These are phyloP conservation scores for Thielaviopsis euricoi DNA, from an alignment of 2,329 filamentous ascomycete species.

Conservation along the genomic window DNA sequence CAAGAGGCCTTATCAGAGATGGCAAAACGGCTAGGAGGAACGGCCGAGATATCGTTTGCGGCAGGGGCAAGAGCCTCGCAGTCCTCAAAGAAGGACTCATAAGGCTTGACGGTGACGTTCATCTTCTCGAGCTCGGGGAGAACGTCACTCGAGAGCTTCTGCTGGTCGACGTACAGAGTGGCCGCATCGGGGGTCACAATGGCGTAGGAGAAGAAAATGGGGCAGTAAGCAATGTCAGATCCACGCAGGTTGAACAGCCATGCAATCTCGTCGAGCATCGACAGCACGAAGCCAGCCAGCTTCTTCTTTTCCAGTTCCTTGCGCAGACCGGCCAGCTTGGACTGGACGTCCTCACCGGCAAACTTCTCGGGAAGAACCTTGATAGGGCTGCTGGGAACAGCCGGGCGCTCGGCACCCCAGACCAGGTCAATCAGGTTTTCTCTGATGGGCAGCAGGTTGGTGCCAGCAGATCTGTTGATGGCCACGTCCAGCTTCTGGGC, in stretches of 20 bases:
- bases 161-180: slow-evolving; percentile 69
- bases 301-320: slow-evolving; percentile 87
- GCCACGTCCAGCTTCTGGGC: slow-evolving; percentile 63
- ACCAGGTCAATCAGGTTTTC: slow-evolving; percentile 80
- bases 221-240: slow-evolving; percentile 92
- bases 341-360: slow-evolving; percentile 64
- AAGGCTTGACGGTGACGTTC: slow-evolving; percentile 62
- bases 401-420: slow-evolving; percentile 63
- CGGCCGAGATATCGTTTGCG: slow-evolving; percentile 18
- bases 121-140: slow-evolving; percentile 52
- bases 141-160: slow-evolving; percentile 55
- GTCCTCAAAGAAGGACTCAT: slow-evolving; percentile 65
- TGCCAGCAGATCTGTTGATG: slow-evolving; percentile 72
- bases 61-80: slow-evolving; percentile 44
- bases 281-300: slow-evolving; percentile 71
- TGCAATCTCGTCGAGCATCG: slow-evolving; percentile 89
- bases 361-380: slow-evolving; percentile 55
- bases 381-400: slow-evolving; percentile 59
- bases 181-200: slow-evolving; percentile 62
- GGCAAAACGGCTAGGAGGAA: slow-evolving; percentile 48
- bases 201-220: slow-evolving; percentile 95
- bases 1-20: slow-evolving; percentile 84
- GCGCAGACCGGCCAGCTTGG: slow-evolving; percentile 74
- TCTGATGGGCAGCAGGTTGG: slow-evolving; percentile 55
- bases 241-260: slow-evolving; percentile 98